Evolutionary conservation across 2,329 filamentous ascomycete genomes (phyloP).

Genomic region (Calonectria hawksworthii): DNA sequence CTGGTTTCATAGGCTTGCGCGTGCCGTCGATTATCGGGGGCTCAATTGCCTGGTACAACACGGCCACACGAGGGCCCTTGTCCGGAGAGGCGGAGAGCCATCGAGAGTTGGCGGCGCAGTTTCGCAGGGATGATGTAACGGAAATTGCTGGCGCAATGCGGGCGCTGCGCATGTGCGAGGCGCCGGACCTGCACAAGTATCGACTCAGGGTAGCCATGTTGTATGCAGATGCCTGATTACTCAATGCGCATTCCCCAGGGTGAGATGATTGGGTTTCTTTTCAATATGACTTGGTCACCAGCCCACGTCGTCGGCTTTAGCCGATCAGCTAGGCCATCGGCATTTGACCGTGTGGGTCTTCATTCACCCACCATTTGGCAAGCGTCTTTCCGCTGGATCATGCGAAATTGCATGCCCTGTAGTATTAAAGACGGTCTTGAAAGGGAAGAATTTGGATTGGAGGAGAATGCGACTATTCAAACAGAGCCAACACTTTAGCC

Average conservation of each 20-base stretch:
- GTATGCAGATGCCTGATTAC: not conserved
- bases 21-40: conserved; percentile 62
- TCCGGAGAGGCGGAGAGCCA: not conserved
- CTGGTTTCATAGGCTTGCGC: conserved; percentile 63
- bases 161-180: not conserved
- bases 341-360: not conserved
- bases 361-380: not conserved
- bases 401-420: not conserved
- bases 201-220: not conserved
- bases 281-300: not conserved
- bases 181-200: not conserved
- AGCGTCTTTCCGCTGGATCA: not conserved
- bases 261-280: not conserved
- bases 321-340: not conserved
- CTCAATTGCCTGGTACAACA: conserved; percentile 62
- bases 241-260: not conserved
- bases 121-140: not conserved
- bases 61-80: conserved; percentile 51
- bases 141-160: not conserved
- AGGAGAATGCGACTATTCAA: no score
- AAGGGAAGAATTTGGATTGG: no score
- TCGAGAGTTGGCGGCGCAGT: not conserved
- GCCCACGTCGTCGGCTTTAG: not conserved
- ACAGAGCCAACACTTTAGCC: no score
- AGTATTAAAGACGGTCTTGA: not conserved